A percentile compares a stretch with the other conserved stretches of the same genome.
These are phyloP conservation scores for Maudiozyma turicensis DNA, from an alignment of 805 yeast species.

Conservation along the genomic window DNA sequence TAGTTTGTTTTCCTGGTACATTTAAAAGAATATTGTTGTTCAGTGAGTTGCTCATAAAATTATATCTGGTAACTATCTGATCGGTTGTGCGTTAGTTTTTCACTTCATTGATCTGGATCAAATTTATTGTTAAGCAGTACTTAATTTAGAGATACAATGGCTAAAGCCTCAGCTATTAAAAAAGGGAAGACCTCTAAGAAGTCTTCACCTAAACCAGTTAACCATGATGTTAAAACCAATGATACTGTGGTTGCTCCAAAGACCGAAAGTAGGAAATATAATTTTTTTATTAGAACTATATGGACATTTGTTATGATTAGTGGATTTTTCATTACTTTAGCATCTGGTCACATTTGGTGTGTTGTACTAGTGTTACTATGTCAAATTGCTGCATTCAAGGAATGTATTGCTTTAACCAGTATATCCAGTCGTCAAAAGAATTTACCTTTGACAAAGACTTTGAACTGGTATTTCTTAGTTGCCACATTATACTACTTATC, in stretches of 20 bases:
- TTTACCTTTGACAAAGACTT: conserved; percentile 68
- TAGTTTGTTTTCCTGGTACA: too few relatives aligned
- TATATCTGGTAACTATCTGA: too few relatives aligned
- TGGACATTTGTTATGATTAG: conserved; percentile 92
- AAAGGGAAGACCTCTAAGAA: neutral
- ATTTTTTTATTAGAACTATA: conserved; percentile 71
- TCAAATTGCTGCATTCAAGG: conserved; percentile 81
- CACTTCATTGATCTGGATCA: neutral
- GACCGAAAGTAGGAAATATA: conserved; percentile 20
- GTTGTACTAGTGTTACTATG: conserved; percentile 60
- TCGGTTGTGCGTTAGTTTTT: too few relatives aligned
- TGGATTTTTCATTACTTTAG: conserved; percentile 57
- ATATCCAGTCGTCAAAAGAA: conserved; percentile 72
- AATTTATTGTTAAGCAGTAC: neutral
- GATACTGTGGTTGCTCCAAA: neutral
- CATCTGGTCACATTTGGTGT: conserved; percentile 79
- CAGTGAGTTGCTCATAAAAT: too few relatives aligned
- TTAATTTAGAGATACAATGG: neutral
- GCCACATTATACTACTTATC: conserved; percentile 86
- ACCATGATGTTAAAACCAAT: neutral
- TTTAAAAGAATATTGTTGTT: too few relatives aligned
- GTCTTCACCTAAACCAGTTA: neutral
- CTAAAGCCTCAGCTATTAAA: neutral
- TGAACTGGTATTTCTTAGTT: conserved; percentile 86
- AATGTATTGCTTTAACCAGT: conserved; percentile 79